These are phyloP conservation scores for Noccaea bulbosa DNA, from an alignment of 345 rosid genomes.

Conservation along the genomic window DNA sequence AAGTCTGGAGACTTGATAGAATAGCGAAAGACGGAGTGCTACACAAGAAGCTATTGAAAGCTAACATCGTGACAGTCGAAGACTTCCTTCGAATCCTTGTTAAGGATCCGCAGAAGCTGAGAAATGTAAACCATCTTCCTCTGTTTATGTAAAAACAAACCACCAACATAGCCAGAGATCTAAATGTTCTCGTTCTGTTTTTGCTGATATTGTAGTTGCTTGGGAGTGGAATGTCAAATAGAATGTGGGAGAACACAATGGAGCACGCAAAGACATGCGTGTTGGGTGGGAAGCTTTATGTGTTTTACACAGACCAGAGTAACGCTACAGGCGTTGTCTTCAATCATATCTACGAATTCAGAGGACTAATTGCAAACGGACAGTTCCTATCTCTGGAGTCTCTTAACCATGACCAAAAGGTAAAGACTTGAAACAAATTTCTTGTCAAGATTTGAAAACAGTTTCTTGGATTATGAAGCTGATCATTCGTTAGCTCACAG, in stretches of 20 bases:
- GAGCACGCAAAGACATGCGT: slow-evolving; percentile 96
- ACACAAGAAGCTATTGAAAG: slow-evolving; percentile 74
- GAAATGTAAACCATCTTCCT: slow-evolving; percentile 58
- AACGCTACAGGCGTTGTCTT: slow-evolving; percentile 71
- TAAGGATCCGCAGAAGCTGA: slow-evolving; percentile 70
- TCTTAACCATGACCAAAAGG: slow-evolving; percentile 80
- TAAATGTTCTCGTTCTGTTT: slow-evolving; percentile 2
- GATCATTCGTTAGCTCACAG: slow-evolving; percentile 51
- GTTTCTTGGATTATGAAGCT: slow-evolving; percentile 4
- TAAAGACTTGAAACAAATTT: slow-evolving; percentile 23
- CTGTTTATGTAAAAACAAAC: slow-evolving; percentile 10
- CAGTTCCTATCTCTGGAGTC: slow-evolving; percentile 79
- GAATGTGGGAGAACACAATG: slow-evolving; percentile 96
- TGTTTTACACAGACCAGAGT: slow-evolving; percentile 65
- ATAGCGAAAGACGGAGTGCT: slow-evolving; percentile 96
- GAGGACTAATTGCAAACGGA: slow-evolving; percentile 78
- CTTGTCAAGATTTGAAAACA: slow-evolving; percentile 6
- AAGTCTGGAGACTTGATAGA: slow-evolving; percentile 95
- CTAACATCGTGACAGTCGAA: slow-evolving; percentile 70
- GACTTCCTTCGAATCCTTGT: slow-evolving; percentile 83
- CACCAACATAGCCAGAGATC: not conserved
- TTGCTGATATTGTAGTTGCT: slow-evolving; percentile 56
- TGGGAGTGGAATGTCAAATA: slow-evolving; percentile 96
- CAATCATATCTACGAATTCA: slow-evolving; percentile 80
- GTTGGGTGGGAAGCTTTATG: slow-evolving; percentile 79